Evolutionary conservation across 1,284 basidiomycete genomes (phyloP).

Genomic region (Phenoliferia sp.): DNA sequence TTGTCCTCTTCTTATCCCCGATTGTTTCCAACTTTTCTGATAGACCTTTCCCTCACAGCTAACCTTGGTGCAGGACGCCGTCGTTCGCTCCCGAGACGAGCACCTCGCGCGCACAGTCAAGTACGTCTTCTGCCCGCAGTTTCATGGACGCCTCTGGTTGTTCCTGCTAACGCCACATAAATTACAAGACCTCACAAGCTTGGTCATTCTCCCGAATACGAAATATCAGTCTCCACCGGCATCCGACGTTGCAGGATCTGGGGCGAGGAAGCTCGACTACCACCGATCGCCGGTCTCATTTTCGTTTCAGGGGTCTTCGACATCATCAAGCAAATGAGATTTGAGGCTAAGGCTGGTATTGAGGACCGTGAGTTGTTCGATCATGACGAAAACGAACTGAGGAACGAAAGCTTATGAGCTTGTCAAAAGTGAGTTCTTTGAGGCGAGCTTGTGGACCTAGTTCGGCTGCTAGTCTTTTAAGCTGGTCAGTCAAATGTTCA

Average conservation of each 20-base stretch:
- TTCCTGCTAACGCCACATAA: not conserved
- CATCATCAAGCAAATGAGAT: slow-evolving; percentile 31
- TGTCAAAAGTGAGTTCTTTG: not conserved
- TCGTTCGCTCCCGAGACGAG: slow-evolving; percentile 40
- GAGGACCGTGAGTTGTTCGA: slow-evolving; percentile 15
- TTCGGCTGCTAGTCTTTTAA: slow-evolving; percentile 6
- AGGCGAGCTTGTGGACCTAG: slow-evolving; percentile 9
- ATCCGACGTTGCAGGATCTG: slow-evolving; percentile 23
- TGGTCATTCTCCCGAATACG: not conserved
- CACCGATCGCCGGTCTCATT: slow-evolving; percentile 30
- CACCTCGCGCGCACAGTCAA: slow-evolving; percentile 7
- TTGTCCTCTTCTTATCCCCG: not conserved
- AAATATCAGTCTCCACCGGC: slow-evolving; percentile 18
- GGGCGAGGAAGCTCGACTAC: slow-evolving; percentile 21
- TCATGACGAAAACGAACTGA: not conserved
- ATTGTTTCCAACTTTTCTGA: not conserved
- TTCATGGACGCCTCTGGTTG: not conserved
- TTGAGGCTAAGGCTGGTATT: slow-evolving; percentile 23
- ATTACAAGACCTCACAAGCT: not conserved
- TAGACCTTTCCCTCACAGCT: slow-evolving; percentile 34
- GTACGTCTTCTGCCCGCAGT: not conserved
- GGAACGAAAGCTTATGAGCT: not conserved
- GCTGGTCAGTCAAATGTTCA: slow-evolving; percentile 12
- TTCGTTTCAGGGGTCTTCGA: slow-evolving; percentile 33
- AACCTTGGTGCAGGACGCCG: slow-evolving; percentile 43